Base-by-base conservation (phyloP, 495 filamentous ascomycete species). In the Podospora sp. region DNA sequence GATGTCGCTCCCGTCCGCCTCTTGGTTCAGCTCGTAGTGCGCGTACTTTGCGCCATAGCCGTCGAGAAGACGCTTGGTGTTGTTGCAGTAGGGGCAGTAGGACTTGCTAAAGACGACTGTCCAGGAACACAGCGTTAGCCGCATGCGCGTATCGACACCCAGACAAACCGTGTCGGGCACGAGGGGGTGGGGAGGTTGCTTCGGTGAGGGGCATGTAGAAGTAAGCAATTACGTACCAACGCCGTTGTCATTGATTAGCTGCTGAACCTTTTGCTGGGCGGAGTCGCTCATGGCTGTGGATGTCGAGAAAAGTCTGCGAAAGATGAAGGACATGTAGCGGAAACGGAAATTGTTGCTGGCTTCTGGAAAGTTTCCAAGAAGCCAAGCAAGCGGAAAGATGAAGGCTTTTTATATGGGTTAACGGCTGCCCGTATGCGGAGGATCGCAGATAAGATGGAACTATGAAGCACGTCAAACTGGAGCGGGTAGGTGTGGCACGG, bases 61-160 rank as follows among this genome's bases (percentile, higher is more conserved):
- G 70, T 80, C 84, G 71, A 99, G 83, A 46, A 92, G 82, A 11
- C 77, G 60, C 87, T 97, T 97, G 69, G 88, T 87, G 62, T 93
- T 84, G 33, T 76, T 81, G 84, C 94, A 98, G 87, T 96, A 94
- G n/a, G 94, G 94, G 86, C 95, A 99, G 81, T 91, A 97, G 16
- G 90, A 92, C 82, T 99, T 99, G 77, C 88, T 91, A 86, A 99
- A 99, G 70, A 99, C 91, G 67, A 94, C 92, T 94, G 33, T 35
- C 51, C 50, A 60, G 9, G 24, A 52, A 6, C 26, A 24, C 35
- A 35, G 24, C 46, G 58, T 60, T 40, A 62, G 62, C 51, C n/a
- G 29, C 20, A 21, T 51, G 7, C 18, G 40, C 7, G 25, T 9
- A 25, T 16, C 12, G 26, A 21, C 6, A 36, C 51, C 5, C 9